A percentile compares a stretch with the other conserved stretches of the same genome.
These are phyloP conservation scores for Mucor velutinosus DNA, from an alignment of 371 early-diverging fungal species.

Conservation along the genomic window DNA sequence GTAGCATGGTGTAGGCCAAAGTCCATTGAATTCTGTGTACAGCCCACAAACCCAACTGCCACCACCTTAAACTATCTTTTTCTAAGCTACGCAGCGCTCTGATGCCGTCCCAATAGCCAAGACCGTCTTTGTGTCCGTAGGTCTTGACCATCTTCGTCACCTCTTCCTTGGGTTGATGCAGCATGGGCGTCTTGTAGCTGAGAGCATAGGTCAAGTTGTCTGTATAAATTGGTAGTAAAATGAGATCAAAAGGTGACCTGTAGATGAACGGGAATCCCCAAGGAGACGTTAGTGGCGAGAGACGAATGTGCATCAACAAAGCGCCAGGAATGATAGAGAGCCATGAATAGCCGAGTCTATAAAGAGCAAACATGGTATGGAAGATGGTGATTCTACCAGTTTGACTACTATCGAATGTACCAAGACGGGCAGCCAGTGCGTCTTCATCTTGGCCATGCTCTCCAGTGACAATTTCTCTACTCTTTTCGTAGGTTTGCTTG, in stretches of 20 bases:
- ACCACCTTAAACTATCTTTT: slow-evolving; percentile 33
- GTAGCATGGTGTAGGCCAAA: slow-evolving; percentile 43
- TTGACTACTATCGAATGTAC: slow-evolving; percentile 28
- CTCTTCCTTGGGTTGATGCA: slow-evolving; percentile 18
- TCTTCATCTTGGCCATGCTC: background rate
- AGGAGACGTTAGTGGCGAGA: slow-evolving; percentile 51
- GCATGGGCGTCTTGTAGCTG: slow-evolving; percentile 25
- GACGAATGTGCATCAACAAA: slow-evolving; percentile 39
- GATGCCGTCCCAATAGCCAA: slow-evolving; percentile 45
- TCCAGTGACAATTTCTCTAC: background rate
- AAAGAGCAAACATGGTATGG: slow-evolving; percentile 45
- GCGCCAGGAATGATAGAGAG: slow-evolving; percentile 41
- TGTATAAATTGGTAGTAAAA: slow-evolving; percentile 48
- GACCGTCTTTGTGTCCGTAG: slow-evolving; percentile 27
- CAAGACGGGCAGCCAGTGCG: slow-evolving; percentile 16
- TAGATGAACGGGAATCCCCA: slow-evolving; percentile 46
- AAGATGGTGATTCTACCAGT: slow-evolving; percentile 38
- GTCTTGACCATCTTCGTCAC: slow-evolving; percentile 20
- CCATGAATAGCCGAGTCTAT: slow-evolving; percentile 39
- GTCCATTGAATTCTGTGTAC: slow-evolving; percentile 46
- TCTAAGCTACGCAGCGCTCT: slow-evolving; percentile 31
- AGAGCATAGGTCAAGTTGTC: slow-evolving; percentile 25
- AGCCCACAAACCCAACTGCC: slow-evolving; percentile 37
- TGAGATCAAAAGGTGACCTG: slow-evolving; percentile 35
- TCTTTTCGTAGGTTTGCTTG: slow-evolving; percentile 5